Base-by-base conservation (phyloP, 192 early-diverging fungal genomes). In the Podila verticillata region DNA sequence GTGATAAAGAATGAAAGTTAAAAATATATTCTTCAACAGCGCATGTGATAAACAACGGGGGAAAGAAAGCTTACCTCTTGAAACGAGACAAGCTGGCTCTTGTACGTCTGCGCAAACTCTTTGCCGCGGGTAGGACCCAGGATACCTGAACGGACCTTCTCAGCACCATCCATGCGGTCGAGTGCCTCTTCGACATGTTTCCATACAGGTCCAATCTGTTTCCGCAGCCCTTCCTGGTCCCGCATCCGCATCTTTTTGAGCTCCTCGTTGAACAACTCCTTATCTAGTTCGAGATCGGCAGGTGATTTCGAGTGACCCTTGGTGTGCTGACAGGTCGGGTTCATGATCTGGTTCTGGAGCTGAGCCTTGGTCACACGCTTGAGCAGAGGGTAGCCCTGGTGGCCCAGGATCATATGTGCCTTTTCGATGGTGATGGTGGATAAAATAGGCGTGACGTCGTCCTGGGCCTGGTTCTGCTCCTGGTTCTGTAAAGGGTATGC, bases 261-360 rank as follows among this genome's bases (percentile, higher is more conserved):
- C 36, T 91, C 85, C 56, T 91, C 90, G 67, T 93, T 92, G 44
- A 91, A 91, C 10, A 93, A 87, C 29, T 89, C 82, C 22, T 89
- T 85, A 63, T 92, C 90, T 39, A 87, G 78, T 49, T 94, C 93
- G 35, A 94, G 84, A 72, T 94, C 93, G 0, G 87, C 81, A 15
- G 93, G 93, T 66, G 84, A 84, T 67, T 88, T 88, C 56, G 87
- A 87, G 39, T 89, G 87, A 7, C 90, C 84, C 66, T 87, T 89
- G 4, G 84, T 89, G 79, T 94, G 93, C 69, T 90, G 78, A 75
- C 93, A 94, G 26, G 87, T 89, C 24, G 91, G 90, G 63, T 90
- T 85, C 71, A 88, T 80, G 57, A 80, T 87, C 73, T 94, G 92
- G 72, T 86, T 89, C n/a, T 90, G 87, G 12, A 91, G 85, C 51